Base-by-base conservation (phyloP, 1,284 basidiomycete species). In the Naganishia sp. region DNA sequence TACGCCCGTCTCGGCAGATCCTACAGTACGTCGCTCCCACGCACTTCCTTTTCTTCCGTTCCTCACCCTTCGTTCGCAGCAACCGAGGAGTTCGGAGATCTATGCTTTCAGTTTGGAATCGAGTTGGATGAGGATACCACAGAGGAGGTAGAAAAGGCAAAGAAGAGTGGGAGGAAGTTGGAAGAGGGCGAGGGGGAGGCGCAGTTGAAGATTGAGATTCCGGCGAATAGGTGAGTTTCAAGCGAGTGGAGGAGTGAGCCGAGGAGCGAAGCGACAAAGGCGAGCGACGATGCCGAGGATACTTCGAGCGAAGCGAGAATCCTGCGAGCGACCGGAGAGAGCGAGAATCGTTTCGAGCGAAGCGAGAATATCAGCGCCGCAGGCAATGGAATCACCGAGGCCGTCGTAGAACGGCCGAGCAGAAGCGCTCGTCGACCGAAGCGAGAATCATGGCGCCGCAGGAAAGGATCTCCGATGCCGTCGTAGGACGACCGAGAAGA, bases 71-170 rank as follows among this genome's bases (percentile, higher is more conserved):
- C 6, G 56, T 69, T 55, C 28, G 25, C 74, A 96, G 93, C 91
- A 56, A 87, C 90, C 54, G 87, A 95, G 70, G 93, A 95, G 73
- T 98, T 99, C 75, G 95, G 98, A 81, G 87, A 89, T 76, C 86
- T 99, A 63, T 92, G 93, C 77, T 99, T 99, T 82, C 93, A 98
- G 73, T 99, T 95, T 81, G 95, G 95, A 66, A 85, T 99, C 68
- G 95, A 99, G 82, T 84, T 99, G 49, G 95, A 99, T 76, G 95
- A 97, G 80, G 95, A 98, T 82, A 97, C 94, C 35, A 96, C 94
- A 2, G 86, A 88, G 73, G 90, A 93, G 72, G 90, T 94, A 46
- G 85, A 92, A 74, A 89, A 86, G 57, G 86, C 86, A 67, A 87
- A 85, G 77, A 91, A 87, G 83, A 89, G 88, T 72, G 92, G 88